Conservation (phyloP, 768 basidiomycete species). For the Leccinellum rugosiceps region DNA sequence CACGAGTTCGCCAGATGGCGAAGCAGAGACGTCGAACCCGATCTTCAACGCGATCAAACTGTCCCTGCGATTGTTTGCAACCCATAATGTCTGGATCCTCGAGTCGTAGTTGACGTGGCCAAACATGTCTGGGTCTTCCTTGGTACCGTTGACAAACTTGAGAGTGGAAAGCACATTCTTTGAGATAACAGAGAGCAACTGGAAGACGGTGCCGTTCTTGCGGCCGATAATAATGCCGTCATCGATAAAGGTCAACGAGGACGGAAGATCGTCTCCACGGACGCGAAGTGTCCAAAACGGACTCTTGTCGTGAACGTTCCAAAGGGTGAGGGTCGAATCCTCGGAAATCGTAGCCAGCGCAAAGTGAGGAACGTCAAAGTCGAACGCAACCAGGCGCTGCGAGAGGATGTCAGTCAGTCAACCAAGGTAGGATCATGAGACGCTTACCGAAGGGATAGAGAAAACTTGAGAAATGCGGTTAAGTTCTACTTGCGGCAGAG, state of each 20-base stretch:
- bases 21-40: slow-evolving; percentile 57
- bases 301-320: slow-evolving; percentile 75
- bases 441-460: slow-evolving; percentile 63
- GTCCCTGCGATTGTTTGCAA: slow-evolving; percentile 81
- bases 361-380: slow-evolving; percentile 76
- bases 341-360: slow-evolving; percentile 79
- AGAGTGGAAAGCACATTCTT: slow-evolving; percentile 73
- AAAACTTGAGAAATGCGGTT: slow-evolving; percentile 67
- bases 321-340: slow-evolving; percentile 77
- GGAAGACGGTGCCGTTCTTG: slow-evolving; percentile 81
- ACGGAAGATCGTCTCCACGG: slow-evolving; percentile 76
- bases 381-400: slow-evolving; percentile 81
- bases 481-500: slow-evolving; percentile 66
- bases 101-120: slow-evolving; percentile 85
- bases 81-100: slow-evolving; percentile 82
- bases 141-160: slow-evolving; percentile 66
- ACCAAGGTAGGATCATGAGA: not conserved
- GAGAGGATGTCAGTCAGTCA: not conserved
- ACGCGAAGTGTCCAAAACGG: slow-evolving; percentile 76
- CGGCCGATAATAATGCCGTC: slow-evolving; percentile 82
- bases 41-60: slow-evolving; percentile 81
- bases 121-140: slow-evolving; percentile 83
- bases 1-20: slow-evolving; percentile 57
- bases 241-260: slow-evolving; percentile 82
- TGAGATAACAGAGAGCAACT: slow-evolving; percentile 72